Evolutionary conservation across 2,329 filamentous ascomycete genomes (phyloP).

Genomic region (Didymella exigua): DNA sequence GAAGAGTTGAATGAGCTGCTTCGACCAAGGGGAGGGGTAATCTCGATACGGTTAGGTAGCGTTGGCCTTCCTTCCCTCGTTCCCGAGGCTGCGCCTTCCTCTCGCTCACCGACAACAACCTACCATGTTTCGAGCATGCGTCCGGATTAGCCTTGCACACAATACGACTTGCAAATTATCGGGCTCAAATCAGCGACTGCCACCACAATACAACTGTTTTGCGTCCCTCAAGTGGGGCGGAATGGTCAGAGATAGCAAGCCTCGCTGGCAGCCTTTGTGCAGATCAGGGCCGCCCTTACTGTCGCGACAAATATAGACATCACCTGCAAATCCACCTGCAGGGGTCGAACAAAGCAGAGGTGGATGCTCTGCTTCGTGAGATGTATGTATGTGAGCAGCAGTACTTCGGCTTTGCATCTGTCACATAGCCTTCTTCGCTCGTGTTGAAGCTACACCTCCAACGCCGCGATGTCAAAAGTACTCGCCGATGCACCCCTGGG

Average conservation of each 20-base stretch:
- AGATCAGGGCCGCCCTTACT: slow-evolving; percentile 1
- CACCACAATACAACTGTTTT: not conserved
- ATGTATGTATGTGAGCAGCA: not conserved
- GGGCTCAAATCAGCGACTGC: not conserved
- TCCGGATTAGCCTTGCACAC: not conserved
- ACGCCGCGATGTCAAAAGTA: slow-evolving; percentile 13
- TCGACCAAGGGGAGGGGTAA: not conserved
- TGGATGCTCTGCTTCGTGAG: not conserved
- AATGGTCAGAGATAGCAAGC: slow-evolving; percentile 1
- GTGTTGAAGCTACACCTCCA: not conserved
- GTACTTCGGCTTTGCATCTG: not conserved
- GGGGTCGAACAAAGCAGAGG: not conserved
- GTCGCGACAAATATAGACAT: slow-evolving; percentile 9
- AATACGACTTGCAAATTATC: not conserved
- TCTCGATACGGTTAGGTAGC: slow-evolving; percentile 2
- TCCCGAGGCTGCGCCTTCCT: slow-evolving; percentile 14
- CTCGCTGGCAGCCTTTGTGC: not conserved
- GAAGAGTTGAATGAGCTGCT: not conserved
- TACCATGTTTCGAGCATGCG: not conserved
- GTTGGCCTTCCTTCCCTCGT: not conserved
- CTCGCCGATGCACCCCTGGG: slow-evolving; percentile 15
- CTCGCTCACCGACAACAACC: slow-evolving; percentile 15
- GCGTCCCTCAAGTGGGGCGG: not conserved
- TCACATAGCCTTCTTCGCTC: not conserved
- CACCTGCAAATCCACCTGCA: slow-evolving; percentile 1